Base-by-base conservation (phyloP, 2,329 filamentous ascomycete species). In the Penicillium fuscoglaucum region DNA sequence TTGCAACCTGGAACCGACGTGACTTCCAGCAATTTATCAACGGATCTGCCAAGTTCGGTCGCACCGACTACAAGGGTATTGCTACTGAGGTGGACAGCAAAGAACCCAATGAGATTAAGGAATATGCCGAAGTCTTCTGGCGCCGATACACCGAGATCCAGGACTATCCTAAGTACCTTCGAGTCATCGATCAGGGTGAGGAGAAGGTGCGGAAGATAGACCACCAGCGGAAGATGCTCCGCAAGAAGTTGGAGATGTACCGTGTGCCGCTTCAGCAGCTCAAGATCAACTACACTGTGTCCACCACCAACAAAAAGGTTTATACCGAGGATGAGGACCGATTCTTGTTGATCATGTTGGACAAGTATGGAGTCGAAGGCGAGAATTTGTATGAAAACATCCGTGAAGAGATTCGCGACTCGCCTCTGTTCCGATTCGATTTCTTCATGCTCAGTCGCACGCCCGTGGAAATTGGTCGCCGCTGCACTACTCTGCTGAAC, bases 11-110 rank as follows among this genome's bases (percentile, higher is more conserved):
- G 95, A 98, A 96, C 78, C 89, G 92, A 68, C 88, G 96, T 67
- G 96, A 99, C 75, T 99, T 98, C 79, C 93, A 98, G 72, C 95
- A 98, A 67, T 99, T 99, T 74, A 84, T 99, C 77, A 97, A 98
- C 69, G 93, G 91, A 21, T 96, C 91, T 35, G 93, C 91, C 59
- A 95, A 93, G 73, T 96, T 93, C 70, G 95, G 95, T 2, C 90
- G 95, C 47, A 87, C 84, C 40, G 91, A 95, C 72, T 97, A 90
- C 70, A 88, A 89, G 29, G 85, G 85, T 41, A 99, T 99, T 68
- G 86, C 93, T 0, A 84, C 88, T 4, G 95, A 99, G 72, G 88
- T 98, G 45, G 95, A 97, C 72, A 93, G 88, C 80, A 99, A 99
- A 81, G 87, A 85, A 6, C 82, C 88, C 0, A 83, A 89, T 1